Conservation (phyloP, 2,329 filamentous ascomycete genomes). For the Emmonsia crescens region DNA sequence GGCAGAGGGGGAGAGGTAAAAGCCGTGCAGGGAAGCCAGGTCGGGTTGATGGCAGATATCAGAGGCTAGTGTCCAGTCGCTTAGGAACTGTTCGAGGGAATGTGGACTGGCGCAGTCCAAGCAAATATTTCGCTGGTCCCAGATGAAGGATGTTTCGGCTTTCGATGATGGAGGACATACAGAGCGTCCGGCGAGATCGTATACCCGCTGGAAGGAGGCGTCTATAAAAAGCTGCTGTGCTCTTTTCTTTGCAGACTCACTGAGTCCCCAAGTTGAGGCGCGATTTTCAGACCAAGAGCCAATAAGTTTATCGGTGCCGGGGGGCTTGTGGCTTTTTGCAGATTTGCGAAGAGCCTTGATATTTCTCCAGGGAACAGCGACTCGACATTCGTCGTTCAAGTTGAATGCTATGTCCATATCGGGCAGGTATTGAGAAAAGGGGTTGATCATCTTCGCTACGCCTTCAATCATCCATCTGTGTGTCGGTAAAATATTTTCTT, state of each 20-base stretch:
- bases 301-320: constrained; percentile 15
- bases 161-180: constrained; percentile 55
- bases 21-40: constrained; percentile 59
- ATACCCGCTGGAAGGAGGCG: constrained; percentile 30
- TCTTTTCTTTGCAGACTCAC: constrained; percentile 25
- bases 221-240: constrained; percentile 30
- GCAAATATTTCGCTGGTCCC: constrained; percentile 56
- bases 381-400: constrained; percentile 49
- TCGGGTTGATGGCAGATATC: constrained; percentile 70
- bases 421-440: constrained; percentile 44
- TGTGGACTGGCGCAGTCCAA: constrained; percentile 52
- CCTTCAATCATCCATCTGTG: constrained; percentile 51
- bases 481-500: constrained; percentile 42
- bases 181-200: constrained; percentile 34
- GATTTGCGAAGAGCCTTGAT: constrained; percentile 27
- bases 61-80: constrained; percentile 53
- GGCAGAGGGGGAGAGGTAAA: constrained; percentile 55
- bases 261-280: constrained; percentile 27
- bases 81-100: constrained; percentile 55
- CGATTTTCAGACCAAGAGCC: constrained; percentile 30
- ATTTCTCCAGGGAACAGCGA: constrained; percentile 42
- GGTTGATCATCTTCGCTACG: constrained; percentile 42
- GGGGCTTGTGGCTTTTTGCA: constrained; percentile 7
- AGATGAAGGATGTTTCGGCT: constrained; percentile 48
- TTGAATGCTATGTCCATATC: constrained; percentile 56